A percentile compares a stretch with the other conserved stretches of the same genome.
phyloP scores from a whole-genome alignment of 1,284 basidiomycete genomes.

The Trametes polyzona region DNA sequence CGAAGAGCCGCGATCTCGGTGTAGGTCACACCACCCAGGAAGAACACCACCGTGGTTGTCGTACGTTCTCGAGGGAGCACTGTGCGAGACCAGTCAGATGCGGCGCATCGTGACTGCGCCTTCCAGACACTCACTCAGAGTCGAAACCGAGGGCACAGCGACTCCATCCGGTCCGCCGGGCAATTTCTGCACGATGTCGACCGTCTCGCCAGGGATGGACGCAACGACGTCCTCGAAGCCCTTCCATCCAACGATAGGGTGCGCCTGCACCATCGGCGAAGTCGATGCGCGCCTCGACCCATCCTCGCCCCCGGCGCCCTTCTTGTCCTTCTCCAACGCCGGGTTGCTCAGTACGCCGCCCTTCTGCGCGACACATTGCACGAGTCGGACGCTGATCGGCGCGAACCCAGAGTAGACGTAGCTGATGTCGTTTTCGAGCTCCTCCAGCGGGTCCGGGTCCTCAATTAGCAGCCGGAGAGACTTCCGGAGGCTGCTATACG shows the following conservation, averaged over 20 bases:
- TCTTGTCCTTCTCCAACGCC: constrained; percentile 56
- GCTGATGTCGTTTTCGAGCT: constrained; percentile 90
- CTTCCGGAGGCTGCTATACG: constrained; percentile 78
- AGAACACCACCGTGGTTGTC: constrained; percentile 92
- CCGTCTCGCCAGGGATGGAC: constrained; percentile 81
- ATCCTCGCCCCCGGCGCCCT: constrained; percentile 42
- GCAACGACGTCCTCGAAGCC: constrained; percentile 92
- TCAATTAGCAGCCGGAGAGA: constrained; percentile 92
- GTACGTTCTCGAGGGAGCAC: constrained; percentile 55
- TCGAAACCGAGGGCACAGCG: constrained; percentile 39
- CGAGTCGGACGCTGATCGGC: constrained; percentile 88
- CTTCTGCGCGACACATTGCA: constrained; percentile 92
- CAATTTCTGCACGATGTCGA: constrained; percentile 76
- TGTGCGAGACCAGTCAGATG: constrained; percentile 33
- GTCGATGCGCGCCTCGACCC: constrained; percentile 36
- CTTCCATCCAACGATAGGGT: constrained; percentile 94
- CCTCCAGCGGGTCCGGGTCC: constrained; percentile 76
- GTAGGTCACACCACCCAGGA: constrained; percentile 98
- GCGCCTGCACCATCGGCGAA: constrained; percentile 68
- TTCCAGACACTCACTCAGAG: constrained; percentile 55
- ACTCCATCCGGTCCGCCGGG: constrained; percentile 36
- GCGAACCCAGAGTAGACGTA: constrained; percentile 98
- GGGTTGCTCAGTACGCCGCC: constrained; percentile 84
- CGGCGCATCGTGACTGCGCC: no score
- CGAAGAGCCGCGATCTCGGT: constrained; percentile 95